Evolutionary conservation across 192 early-diverging fungal genomes (phyloP).

Genomic region (Pilaira anomala): DNA sequence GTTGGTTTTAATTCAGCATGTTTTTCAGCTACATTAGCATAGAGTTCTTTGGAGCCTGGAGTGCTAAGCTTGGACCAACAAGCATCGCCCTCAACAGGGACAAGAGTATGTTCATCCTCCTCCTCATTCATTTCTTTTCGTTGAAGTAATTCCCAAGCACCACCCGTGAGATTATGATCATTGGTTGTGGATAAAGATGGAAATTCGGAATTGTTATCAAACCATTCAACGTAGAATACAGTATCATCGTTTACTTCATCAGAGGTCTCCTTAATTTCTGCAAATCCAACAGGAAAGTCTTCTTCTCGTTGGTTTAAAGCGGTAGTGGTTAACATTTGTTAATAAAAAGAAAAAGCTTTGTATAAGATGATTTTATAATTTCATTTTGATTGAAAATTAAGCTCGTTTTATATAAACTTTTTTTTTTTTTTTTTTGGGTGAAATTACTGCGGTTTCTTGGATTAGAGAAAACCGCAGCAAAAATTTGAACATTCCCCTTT

Average conservation of each 20-base stretch:
- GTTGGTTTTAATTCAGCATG: not conserved
- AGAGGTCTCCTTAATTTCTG: not conserved
- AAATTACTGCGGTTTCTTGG: too few species aligned
- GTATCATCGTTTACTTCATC: not conserved
- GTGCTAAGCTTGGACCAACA: conserved; percentile 11
- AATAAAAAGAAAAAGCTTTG: too few species aligned
- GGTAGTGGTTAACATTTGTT: too few species aligned
- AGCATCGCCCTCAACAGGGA: not conserved
- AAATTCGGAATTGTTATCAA: conserved; percentile 10
- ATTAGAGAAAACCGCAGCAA: too few species aligned
- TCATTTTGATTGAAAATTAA: too few species aligned
- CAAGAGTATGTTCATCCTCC: conserved; percentile 7
- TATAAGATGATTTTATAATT: too few species aligned
- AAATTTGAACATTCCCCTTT: too few species aligned
- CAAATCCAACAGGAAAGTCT: conserved; percentile 11
- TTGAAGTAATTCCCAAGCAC: conserved; percentile 4
- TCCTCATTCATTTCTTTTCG: conserved; percentile 5
- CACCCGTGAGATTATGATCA: not conserved
- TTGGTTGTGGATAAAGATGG: not conserved
- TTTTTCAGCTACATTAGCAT: conserved; percentile 6
- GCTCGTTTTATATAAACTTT: too few species aligned
- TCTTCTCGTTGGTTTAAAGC: not conserved
- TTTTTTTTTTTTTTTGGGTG: too few species aligned
- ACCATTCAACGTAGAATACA: conserved; percentile 13
- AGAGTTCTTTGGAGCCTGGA: not conserved